phyloP scores from a whole-genome alignment of 208 protist genomes.

The Acanthamoeba sp. region DNA sequence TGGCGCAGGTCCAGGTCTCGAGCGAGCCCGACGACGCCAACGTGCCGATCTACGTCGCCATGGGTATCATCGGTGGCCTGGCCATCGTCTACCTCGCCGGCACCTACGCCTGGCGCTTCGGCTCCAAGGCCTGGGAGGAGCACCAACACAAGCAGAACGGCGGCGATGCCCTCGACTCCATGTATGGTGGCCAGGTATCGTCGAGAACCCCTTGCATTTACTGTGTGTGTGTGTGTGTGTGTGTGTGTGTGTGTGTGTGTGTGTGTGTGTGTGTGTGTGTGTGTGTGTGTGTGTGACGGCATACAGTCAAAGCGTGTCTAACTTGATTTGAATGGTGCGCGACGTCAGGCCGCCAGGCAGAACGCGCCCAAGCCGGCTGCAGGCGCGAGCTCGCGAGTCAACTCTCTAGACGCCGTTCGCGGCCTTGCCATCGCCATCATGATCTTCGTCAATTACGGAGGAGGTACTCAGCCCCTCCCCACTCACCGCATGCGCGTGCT shows the following conservation, averaged over 20 bases:
- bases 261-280: too few relatives aligned
- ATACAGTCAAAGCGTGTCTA: neutral
- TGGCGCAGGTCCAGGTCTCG: neutral
- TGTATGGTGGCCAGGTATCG: neutral
- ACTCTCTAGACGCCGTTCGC: slow-evolving; percentile 81
- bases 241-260: too few relatives aligned
- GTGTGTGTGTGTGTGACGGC: too few relatives aligned
- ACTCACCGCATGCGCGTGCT: neutral
- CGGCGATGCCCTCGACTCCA: neutral
- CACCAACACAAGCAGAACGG: neutral
- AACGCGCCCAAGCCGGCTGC: neutral
- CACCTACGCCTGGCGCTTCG: neutral
- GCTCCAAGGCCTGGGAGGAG: neutral
- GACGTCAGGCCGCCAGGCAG: neutral
- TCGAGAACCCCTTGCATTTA: too few relatives aligned
- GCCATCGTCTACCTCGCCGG: neutral
- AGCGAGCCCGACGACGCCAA: neutral
- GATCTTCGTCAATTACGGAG: slow-evolving; percentile 87
- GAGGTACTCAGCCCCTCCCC: neutral
- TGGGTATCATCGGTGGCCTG: neutral
- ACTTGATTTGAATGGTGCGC: neutral
- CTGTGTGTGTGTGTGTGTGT: too few relatives aligned
- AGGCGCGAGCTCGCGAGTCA: neutral
- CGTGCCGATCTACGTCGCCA: slow-evolving; percentile 19
- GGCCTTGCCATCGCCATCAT: slow-evolving; percentile 82